Evolutionary conservation across 1,284 basidiomycete species (phyloP).

Genomic region (Inonotus hispidus): DNA sequence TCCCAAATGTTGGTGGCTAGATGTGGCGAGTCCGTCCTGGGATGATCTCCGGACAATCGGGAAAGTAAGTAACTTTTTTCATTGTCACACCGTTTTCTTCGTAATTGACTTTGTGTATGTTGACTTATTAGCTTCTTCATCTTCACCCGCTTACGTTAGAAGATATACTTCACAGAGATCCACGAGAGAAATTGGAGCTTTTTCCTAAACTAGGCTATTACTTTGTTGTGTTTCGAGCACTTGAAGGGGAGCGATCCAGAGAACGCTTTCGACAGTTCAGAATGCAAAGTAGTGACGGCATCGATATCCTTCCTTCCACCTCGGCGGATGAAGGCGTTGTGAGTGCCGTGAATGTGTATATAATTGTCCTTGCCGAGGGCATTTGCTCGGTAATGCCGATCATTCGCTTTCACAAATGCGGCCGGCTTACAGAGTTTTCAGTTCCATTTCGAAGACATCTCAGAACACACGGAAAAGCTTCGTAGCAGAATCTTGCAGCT

Average conservation of each 20-base stretch:
- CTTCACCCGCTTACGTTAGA: constrained; percentile 93
- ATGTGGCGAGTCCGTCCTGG: constrained; percentile 87
- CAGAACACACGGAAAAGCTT: constrained; percentile 81
- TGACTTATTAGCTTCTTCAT: constrained; percentile 62
- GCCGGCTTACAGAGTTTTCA: constrained; percentile 27
- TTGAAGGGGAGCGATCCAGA: constrained; percentile 54
- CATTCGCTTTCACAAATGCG: not conserved
- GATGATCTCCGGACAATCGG: constrained; percentile 86
- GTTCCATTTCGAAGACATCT: constrained; percentile 93
- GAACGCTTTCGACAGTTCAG: constrained; percentile 34
- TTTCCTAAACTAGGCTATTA: constrained; percentile 92
- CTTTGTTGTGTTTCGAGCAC: constrained; percentile 84
- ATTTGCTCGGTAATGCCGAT: constrained; percentile 70
- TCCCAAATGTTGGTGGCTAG: constrained; percentile 81
- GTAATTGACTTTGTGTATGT: not conserved
- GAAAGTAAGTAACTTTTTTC: constrained; percentile 49
- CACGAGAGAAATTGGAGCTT: constrained; percentile 87
- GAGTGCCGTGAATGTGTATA: constrained; percentile 82
- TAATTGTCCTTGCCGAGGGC: constrained; percentile 88
- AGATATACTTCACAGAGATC: constrained; percentile 93
- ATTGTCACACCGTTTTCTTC: not conserved
- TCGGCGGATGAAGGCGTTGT: constrained; percentile 43
- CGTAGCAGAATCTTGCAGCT: constrained; percentile 61
- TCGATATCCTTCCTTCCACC: constrained; percentile 23
- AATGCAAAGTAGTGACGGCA: constrained; percentile 20